Evolutionary conservation across 441 rosid genomes (phyloP).

Genomic region (Aquilaria agallochum): DNA sequence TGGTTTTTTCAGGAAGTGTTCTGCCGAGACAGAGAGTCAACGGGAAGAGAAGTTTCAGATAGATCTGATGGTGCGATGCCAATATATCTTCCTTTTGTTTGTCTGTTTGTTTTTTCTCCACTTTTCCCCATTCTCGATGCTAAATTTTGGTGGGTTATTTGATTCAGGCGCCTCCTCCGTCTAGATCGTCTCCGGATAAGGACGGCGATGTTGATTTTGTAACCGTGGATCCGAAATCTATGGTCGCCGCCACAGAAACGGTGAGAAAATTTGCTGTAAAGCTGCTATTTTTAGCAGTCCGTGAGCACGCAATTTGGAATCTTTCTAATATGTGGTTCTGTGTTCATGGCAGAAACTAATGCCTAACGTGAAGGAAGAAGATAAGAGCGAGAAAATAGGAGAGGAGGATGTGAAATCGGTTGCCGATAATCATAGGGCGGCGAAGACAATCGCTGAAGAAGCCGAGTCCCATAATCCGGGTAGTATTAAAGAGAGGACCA

Average conservation of each 20-base stretch:
- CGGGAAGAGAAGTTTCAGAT: conserved; percentile 81
- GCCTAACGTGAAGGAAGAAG: conserved; percentile 43
- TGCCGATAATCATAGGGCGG: conserved; percentile 34
- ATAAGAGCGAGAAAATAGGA: conserved; percentile 27
- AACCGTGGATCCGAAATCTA: conserved; percentile 61
- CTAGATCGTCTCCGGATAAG: conserved; percentile 82
- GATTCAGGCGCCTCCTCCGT: conserved; percentile 84
- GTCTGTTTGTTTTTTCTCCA: background rate
- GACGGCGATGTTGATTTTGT: conserved; percentile 56
- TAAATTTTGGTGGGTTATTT: background rate
- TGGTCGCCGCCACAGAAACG: conserved; percentile 48
- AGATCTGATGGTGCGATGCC: conserved; percentile 85
- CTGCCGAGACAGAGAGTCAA: conserved; percentile 37
- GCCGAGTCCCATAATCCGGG: conserved; percentile 44
- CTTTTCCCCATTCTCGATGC: too few relatives aligned
- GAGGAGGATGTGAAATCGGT: conserved; percentile 38
- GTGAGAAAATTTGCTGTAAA: conserved; percentile 34
- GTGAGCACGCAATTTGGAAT: background rate
- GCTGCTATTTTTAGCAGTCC: background rate
- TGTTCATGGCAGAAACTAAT: conserved; percentile 48
- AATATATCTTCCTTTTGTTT: background rate
- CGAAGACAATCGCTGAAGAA: conserved; percentile 33
- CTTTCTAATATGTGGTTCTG: background rate
- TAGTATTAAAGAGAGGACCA: conserved; percentile 40
- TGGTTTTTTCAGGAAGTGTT: conserved; percentile 38